Percentiles rank a stretch among this genome's conserved stretches.
Evolutionary conservation across 176 grass and related monocot species (phyloP).

Genomic region (Oryza glumipatula): DNA sequence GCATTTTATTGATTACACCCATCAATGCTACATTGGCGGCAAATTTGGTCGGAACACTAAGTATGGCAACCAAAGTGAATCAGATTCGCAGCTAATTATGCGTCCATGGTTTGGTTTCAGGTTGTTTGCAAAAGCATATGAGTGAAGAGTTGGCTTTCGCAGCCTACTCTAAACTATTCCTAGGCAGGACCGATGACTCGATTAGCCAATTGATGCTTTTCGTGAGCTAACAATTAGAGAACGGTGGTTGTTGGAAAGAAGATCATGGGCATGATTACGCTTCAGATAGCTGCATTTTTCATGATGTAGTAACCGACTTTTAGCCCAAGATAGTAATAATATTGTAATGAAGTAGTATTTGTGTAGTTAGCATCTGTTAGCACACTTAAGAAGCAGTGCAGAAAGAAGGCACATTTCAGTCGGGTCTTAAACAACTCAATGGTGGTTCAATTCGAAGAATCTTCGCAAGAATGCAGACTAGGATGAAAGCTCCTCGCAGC

Average conservation of each 20-base stretch:
- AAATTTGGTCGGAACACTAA: background rate
- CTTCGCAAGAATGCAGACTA: background rate
- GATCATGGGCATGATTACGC: constrained; percentile 31
- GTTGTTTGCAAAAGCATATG: constrained; percentile 32
- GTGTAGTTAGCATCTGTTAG: background rate
- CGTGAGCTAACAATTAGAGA: constrained; percentile 1
- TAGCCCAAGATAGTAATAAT: background rate
- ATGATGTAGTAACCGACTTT: background rate
- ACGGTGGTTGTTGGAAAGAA: constrained; percentile 41
- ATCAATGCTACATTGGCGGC: constrained; percentile 11
- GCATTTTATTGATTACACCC: background rate
- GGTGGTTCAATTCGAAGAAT: background rate
- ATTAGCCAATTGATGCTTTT: constrained; percentile 5
- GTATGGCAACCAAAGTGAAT: background rate
- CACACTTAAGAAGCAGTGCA: background rate
- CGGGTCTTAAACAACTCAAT: background rate
- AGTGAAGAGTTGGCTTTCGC: background rate
- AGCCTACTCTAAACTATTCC: background rate
- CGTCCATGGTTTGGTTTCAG: constrained; percentile 23
- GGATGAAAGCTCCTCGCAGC: background rate
- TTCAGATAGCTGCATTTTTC: background rate
- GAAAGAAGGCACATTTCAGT: background rate
- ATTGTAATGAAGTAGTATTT: background rate
- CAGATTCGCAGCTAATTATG: background rate
- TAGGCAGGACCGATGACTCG: background rate